phyloP scores from a whole-genome alignment of 345 rosid genomes.

The Garcia nutans region DNA sequence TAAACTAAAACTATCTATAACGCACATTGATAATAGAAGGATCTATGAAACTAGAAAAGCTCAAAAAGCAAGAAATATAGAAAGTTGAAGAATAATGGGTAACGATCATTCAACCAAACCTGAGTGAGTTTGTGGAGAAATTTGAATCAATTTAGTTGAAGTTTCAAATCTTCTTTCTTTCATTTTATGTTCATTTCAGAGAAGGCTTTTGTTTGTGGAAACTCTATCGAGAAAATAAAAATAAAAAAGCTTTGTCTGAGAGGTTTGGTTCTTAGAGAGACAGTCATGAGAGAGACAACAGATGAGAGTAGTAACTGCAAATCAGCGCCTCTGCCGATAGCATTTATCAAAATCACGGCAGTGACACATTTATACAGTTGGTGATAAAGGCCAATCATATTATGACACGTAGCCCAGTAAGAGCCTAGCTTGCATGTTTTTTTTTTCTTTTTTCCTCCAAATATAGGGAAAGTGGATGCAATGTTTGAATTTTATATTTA shows the following conservation, averaged over 20 bases:
- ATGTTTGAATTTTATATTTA: too few species aligned
- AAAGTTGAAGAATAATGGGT: not conserved
- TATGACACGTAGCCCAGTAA: not conserved
- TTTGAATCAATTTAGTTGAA: not conserved
- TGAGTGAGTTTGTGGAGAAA: not conserved
- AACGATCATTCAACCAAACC: not conserved
- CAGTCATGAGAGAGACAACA: conserved; percentile 5
- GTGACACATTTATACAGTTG: not conserved
- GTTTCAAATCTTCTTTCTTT: conserved; percentile 3
- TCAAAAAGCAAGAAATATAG: not conserved
- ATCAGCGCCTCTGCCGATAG: conserved; percentile 42
- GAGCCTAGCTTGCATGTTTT: not conserved
- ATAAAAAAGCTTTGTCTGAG: not conserved
- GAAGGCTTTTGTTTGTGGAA: not conserved
- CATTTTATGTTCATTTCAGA: conserved; percentile 21
- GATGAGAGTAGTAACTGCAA: conserved; percentile 33
- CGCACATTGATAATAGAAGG: too few species aligned
- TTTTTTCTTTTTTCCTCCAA: too few species aligned
- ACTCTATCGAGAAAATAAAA: not conserved
- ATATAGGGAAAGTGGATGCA: too few species aligned
- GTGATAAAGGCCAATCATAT: not conserved
- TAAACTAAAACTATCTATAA: too few species aligned
- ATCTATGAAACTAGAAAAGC: too few species aligned
- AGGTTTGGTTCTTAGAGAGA: conserved; percentile 15
- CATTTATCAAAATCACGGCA: conserved; percentile 55